Evolutionary conservation across 441 rosid species (phyloP), one percentile per base, ranked within the genome.

Genomic region (Bocquillonia castaneifolia): DNA sequence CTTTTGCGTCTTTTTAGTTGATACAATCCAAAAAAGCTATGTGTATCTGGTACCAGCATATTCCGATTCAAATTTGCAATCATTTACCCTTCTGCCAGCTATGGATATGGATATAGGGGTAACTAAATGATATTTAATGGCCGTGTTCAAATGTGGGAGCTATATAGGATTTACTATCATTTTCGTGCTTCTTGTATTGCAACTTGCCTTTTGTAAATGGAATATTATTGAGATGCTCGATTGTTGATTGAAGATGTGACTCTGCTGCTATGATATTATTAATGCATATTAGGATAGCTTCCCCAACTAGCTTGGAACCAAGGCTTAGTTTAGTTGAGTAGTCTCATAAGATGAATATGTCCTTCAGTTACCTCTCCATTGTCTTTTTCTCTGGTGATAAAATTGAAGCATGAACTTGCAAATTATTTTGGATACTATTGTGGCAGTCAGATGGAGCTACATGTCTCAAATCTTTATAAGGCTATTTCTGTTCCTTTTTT

Each of bases 121-220:
- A 9, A 20, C 7, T 31, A 6, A 60, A 23, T 61, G 34, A 40
- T 61, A 29, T 42, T 25, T 61, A 22, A 26, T 61, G 50, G 22
- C 0, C 26, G 51, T 61, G 22, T 8, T 15, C 31, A 59, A 22
- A 22, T 59, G 8, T 36, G 25, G 62, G 18, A 42, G 10, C 36
- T 26, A 44, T 3, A n/a, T 10, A 26, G 51, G 52, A 55, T 37
- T 53, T 26, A 18, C 26, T 25, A 52, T 25, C 31, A 17, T 42
- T 36, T 67, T 60, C 42, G 20, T 44, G 63, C 54, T 55, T 56
- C 32, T 12, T 57, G 20, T 42, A 10, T 67, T 53, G n/a, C 26
- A 37, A 10, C 14, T 26, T 66, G 28, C 53, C 26, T 39, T 47
- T 17, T 34, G 17, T 6, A 17, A 66, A 66, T 42, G 47, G 53